Conservation (phyloP, 768 basidiomycete species). For the Auricularia sp. region DNA sequence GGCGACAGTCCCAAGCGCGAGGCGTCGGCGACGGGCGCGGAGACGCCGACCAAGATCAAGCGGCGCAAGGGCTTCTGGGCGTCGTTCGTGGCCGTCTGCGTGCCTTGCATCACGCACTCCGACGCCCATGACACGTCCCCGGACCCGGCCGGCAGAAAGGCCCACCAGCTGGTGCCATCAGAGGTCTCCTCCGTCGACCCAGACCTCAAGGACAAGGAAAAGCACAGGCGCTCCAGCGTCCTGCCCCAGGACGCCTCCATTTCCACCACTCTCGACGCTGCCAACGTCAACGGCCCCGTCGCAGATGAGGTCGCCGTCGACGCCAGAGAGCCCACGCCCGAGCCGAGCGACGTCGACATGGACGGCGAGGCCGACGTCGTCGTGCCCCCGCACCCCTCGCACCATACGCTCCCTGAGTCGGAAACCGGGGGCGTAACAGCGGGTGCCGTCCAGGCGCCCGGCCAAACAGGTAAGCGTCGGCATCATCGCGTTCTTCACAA, state of each 20-base stretch:
- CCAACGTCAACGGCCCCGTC: neutral
- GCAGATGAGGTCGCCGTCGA: neutral
- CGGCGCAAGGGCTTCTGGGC: slow-evolving; percentile 2
- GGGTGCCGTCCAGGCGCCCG: slow-evolving; percentile 87
- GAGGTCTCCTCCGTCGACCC: neutral
- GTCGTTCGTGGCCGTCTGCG: neutral
- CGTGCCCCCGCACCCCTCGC: slow-evolving; percentile 15
- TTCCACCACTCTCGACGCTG: slow-evolving; percentile 1
- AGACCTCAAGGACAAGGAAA: neutral
- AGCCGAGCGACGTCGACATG: slow-evolving; percentile 1
- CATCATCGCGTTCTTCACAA: slow-evolving; percentile 9
- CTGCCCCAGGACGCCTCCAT: neutral
- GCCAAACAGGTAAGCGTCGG: slow-evolving; percentile 50
- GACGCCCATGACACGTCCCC: neutral
- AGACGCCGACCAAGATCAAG: slow-evolving; percentile 1
- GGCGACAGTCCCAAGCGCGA: neutral
- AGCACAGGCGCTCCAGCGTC: neutral
- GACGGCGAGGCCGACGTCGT: slow-evolving; percentile 12
- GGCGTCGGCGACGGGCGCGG: neutral
- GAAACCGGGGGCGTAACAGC: slow-evolving; percentile 86
- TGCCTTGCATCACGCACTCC: neutral
- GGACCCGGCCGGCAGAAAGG: neutral
- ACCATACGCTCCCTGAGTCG: slow-evolving; percentile 41
- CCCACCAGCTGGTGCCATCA: neutral
- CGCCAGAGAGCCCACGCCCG: neutral